These are phyloP conservation scores for Calocybe indica DNA, from an alignment of 768 basidiomycete species.

Conservation along the genomic window DNA sequence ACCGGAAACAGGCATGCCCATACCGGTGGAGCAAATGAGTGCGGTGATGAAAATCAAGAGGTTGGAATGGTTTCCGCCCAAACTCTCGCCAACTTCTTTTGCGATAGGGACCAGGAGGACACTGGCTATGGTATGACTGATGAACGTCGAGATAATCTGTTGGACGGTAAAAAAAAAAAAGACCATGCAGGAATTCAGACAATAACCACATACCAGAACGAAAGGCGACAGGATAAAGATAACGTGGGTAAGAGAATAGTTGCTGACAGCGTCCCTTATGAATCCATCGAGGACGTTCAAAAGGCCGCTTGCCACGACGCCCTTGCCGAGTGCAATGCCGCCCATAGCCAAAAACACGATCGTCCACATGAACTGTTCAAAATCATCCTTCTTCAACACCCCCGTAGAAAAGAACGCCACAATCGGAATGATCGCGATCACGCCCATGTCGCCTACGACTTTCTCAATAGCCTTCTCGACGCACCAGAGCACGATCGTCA, in stretches of 20 bases:
- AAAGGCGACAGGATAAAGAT: conserved; percentile 63
- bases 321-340: conserved; percentile 93
- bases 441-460: conserved; percentile 91
- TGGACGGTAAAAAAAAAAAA: neutral
- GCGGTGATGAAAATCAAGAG: conserved; percentile 92
- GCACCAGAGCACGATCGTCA: conserved; percentile 90
- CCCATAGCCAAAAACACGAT: conserved; percentile 98
- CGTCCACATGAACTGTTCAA: conserved; percentile 91
- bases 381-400: conserved; percentile 94
- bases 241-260: conserved; percentile 59
- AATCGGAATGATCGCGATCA: conserved; percentile 91
- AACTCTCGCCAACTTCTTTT: conserved; percentile 76
- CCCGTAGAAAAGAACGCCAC: conserved; percentile 93
- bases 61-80: conserved; percentile 65
- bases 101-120: conserved; percentile 97
- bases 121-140: conserved; percentile 96
- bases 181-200: neutral
- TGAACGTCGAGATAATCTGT: conserved; percentile 86
- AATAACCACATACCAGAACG: conserved; percentile 50
- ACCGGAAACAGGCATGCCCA: conserved; percentile 99
- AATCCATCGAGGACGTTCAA: conserved; percentile 68
- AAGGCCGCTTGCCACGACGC: conserved; percentile 85
- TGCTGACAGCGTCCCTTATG: conserved; percentile 56
- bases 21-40: conserved; percentile 89
- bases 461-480: conserved; percentile 72